A percentile compares a stretch with the other conserved stretches of the same genome.
These are phyloP conservation scores for Solidago caesia DNA, from an alignment of 129 eudicot genomes.

Conservation along the genomic window DNA sequence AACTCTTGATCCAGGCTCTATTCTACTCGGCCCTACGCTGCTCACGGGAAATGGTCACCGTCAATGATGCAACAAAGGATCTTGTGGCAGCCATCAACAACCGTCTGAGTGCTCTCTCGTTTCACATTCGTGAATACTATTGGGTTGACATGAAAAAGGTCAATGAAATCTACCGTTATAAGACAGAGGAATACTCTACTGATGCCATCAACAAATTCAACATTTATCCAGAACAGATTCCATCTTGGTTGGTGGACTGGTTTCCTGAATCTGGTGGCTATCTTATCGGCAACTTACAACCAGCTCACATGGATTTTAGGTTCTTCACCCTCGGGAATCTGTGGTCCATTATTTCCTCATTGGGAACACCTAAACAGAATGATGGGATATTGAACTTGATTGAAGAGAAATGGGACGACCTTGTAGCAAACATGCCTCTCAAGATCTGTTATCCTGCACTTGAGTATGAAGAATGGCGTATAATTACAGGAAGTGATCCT, in stretches of 20 bases:
- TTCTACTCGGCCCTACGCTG: constrained; percentile 89
- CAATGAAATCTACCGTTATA: constrained; percentile 83
- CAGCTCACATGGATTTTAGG: constrained; percentile 94
- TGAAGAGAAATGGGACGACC: constrained; percentile 89
- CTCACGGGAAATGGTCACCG: constrained; percentile 73
- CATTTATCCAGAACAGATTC: constrained; percentile 88
- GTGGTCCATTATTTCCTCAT: constrained; percentile 78
- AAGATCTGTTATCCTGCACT: constrained; percentile 91
- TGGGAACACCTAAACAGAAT: constrained; percentile 70
- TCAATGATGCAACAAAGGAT: constrained; percentile 62
- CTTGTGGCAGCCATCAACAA: constrained; percentile 70
- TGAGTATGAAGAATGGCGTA: constrained; percentile 87
- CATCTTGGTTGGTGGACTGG: constrained; percentile 92
- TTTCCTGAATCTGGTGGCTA: constrained; percentile 82
- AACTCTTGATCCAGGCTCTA: constrained; percentile 53
- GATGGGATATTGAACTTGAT: constrained; percentile 68
- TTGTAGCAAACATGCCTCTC: constrained; percentile 75
- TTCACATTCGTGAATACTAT: constrained; percentile 87
- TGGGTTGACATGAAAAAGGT: constrained; percentile 85
- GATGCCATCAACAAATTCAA: constrained; percentile 89
- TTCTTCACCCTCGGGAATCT: constrained; percentile 86
- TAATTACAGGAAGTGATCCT: constrained; percentile 90
- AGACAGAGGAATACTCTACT: constrained; percentile 86
- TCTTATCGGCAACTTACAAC: constrained; percentile 81
- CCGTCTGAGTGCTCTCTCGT: constrained; percentile 76